phyloP scores from a whole-genome alignment of 306 rosid species.

The Cicer judaicum region DNA sequence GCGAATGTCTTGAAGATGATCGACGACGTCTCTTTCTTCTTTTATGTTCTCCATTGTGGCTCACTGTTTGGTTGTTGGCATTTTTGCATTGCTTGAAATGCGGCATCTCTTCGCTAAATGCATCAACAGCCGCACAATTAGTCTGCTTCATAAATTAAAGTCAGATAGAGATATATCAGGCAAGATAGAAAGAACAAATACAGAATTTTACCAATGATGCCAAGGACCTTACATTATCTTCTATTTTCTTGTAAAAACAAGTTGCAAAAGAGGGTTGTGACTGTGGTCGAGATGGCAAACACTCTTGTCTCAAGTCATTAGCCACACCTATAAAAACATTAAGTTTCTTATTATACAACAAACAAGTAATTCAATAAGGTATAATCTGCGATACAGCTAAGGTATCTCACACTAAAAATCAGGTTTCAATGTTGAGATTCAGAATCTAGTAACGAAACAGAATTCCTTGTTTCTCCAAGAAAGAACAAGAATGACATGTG shows the following conservation, averaged over 20 bases:
- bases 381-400: constrained; percentile 20
- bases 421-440: constrained; percentile 15
- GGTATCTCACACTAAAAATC: constrained; percentile 34
- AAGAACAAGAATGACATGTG: constrained; percentile 1
- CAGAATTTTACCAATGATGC: constrained; percentile 35
- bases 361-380: constrained; percentile 9
- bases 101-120: constrained; percentile 58
- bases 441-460: constrained; percentile 2
- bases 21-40: constrained; percentile 49
- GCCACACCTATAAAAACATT: constrained; percentile 56
- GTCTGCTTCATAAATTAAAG: constrained; percentile 59
- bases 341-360: constrained; percentile 33
- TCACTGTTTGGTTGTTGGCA: constrained; percentile 43
- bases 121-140: constrained; percentile 36
- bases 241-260: constrained; percentile 55
- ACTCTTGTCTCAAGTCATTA: constrained; percentile 51
- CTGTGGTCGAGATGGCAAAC: constrained; percentile 44
- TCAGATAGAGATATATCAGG: constrained; percentile 36
- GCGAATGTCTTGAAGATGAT: constrained; percentile 51
- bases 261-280: constrained; percentile 54
- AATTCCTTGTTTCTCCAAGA: not conserved
- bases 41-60: constrained; percentile 43
- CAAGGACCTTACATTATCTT: constrained; percentile 62
- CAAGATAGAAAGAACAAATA: constrained; percentile 33
- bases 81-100: constrained; percentile 47